Evolutionary conservation across 192 early-diverging fungal genomes (phyloP).

Genomic region (Umbelopsis sp.): DNA sequence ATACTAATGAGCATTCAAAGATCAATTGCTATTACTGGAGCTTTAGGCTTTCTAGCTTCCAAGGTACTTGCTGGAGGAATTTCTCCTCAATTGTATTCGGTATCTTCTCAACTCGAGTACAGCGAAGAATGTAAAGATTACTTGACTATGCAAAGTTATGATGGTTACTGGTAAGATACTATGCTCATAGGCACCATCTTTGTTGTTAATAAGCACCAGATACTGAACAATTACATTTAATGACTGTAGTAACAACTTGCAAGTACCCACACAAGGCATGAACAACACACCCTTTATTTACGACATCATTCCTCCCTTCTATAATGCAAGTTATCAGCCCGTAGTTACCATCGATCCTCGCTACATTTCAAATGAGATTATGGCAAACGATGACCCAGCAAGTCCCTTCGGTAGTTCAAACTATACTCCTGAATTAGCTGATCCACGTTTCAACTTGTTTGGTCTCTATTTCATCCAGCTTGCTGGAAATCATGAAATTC

Average conservation of each 20-base stretch:
- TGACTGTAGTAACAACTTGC: background rate
- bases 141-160: conserved; percentile 2
- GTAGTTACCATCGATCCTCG: conserved; percentile 12
- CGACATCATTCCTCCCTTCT: conserved; percentile 1
- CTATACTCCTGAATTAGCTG: background rate
- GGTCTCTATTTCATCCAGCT: conserved; percentile 12
- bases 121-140: background rate
- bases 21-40: no score
- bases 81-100: background rate
- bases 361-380: conserved; percentile 8
- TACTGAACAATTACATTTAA: background rate
- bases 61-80: background rate
- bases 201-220: background rate
- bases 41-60: background rate
- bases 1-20: no score
- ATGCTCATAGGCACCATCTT: no score
- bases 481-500: conserved; percentile 9
- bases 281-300: background rate
- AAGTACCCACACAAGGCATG: background rate
- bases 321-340: background rate
- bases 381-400: background rate
- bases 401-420: background rate
- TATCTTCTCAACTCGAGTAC: background rate
- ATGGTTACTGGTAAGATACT: background rate
- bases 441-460: background rate